phyloP scores from a whole-genome alignment of 2,329 filamentous ascomycete species.

The Aspergillus flavus region DNA sequence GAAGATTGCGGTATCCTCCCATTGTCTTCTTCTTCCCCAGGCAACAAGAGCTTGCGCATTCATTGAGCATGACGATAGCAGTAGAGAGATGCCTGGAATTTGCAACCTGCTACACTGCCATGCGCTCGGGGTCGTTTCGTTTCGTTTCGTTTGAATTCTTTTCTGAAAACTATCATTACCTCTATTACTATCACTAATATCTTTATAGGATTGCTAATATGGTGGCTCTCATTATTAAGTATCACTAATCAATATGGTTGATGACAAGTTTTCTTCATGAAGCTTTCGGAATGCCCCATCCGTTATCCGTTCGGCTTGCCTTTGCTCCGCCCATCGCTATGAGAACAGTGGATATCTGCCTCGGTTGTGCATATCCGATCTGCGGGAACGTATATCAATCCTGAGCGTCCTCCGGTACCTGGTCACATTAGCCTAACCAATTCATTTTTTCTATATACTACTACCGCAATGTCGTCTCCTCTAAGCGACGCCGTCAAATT shows the following conservation, averaged over 20 bases:
- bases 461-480: constrained; percentile 22
- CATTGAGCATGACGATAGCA: background rate
- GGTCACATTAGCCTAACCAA: background rate
- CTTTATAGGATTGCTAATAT: background rate
- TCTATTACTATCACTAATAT: background rate
- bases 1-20: background rate
- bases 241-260: background rate
- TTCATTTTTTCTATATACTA: background rate
- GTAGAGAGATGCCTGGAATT: too few species aligned
- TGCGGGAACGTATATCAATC: background rate
- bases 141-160: background rate
- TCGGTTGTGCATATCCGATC: background rate
- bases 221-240: background rate
- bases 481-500: constrained; percentile 52
- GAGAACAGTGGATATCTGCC: background rate
- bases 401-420: background rate
- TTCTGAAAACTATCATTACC: background rate
- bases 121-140: background rate
- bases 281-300: background rate
- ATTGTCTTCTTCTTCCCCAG: background rate
- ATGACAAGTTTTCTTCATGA: background rate
- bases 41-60: constrained; percentile 1
- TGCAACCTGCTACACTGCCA: too few species aligned
- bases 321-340: background rate
- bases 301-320: background rate